Conservation (phyloP, 1,284 basidiomycete species). For the Somion occarium region DNA sequence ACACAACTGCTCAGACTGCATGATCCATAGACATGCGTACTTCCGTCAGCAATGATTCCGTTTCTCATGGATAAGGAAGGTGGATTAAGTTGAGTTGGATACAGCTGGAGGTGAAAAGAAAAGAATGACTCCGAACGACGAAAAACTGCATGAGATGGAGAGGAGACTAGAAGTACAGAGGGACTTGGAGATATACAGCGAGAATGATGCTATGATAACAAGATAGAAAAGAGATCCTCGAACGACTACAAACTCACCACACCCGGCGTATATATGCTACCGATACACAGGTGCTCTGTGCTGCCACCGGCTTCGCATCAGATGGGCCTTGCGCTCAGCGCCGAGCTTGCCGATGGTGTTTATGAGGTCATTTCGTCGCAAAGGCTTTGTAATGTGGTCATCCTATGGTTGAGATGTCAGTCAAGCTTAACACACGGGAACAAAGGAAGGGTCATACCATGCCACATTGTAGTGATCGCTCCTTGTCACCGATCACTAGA, state of each 20-base stretch:
- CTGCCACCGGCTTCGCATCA: constrained; percentile 18
- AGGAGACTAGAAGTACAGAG: neutral
- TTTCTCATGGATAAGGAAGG: too few species aligned
- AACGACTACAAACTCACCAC: neutral
- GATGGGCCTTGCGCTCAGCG: constrained; percentile 32
- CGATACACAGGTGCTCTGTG: constrained; percentile 8
- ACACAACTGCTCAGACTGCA: too few species aligned
- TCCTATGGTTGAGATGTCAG: too few species aligned
- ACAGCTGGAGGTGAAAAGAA: neutral
- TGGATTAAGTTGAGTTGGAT: neutral
- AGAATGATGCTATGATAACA: neutral
- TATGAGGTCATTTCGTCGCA: constrained; percentile 69
- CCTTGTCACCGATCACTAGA: constrained; percentile 92
- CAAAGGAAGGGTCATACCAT: constrained; percentile 43
- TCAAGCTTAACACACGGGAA: constrained; percentile 4
- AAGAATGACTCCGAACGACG: neutral
- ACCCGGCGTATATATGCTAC: neutral
- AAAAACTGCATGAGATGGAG: neutral
- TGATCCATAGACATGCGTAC: too few species aligned
- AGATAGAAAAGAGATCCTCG: neutral
- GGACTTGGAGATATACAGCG: neutral
- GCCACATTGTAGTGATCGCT: constrained; percentile 81
- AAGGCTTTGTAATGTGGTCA: constrained; percentile 47
- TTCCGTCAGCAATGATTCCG: too few species aligned
- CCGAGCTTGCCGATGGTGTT: constrained; percentile 77